phyloP scores from a whole-genome alignment of 1,284 basidiomycete species.

The Rhodotorula sp. region DNA sequence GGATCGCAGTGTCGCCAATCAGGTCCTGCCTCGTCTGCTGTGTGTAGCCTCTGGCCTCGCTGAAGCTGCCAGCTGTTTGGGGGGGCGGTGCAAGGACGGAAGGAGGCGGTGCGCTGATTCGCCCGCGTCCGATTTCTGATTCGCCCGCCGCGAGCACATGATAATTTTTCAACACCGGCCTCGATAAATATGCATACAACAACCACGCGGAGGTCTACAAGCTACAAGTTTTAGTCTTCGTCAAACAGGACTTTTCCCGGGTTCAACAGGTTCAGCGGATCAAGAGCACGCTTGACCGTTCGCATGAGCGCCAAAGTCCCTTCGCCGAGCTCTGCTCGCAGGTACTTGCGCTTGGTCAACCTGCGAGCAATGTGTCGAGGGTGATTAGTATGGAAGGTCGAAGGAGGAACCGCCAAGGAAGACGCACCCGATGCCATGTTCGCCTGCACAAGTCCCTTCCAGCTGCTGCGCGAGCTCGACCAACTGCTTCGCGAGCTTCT shows the following conservation, averaged over 20 bases:
- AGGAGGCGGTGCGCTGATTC: not conserved
- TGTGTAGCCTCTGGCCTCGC: too few relatives aligned
- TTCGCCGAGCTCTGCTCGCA: slow-evolving; percentile 70
- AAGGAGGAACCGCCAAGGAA: not conserved
- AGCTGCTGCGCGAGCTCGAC: slow-evolving; percentile 33
- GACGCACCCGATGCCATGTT: slow-evolving; percentile 71
- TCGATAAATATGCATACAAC: too few relatives aligned
- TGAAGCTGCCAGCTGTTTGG: too few relatives aligned
- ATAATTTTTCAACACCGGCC: too few relatives aligned
- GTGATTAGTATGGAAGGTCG: not conserved
- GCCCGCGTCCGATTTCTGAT: too few relatives aligned
- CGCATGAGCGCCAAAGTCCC: slow-evolving; percentile 78
- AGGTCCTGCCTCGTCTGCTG: too few relatives aligned
- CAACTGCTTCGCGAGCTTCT: slow-evolving; percentile 27
- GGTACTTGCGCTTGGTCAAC: slow-evolving; percentile 57
- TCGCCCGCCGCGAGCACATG: too few relatives aligned
- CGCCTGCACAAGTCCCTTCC: slow-evolving; percentile 47
- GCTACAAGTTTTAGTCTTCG: not conserved
- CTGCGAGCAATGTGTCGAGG: slow-evolving; percentile 49
- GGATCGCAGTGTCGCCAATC: too few relatives aligned
- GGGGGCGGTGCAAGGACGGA: too few relatives aligned
- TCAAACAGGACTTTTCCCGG: slow-evolving; percentile 62
- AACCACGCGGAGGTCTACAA: not conserved
- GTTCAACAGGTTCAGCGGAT: slow-evolving; percentile 74
- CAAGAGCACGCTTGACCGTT: slow-evolving; percentile 69